Evolutionary conservation across 148 eudicot species (phyloP).

Genomic region (Vaccinium macrocarpon): DNA sequence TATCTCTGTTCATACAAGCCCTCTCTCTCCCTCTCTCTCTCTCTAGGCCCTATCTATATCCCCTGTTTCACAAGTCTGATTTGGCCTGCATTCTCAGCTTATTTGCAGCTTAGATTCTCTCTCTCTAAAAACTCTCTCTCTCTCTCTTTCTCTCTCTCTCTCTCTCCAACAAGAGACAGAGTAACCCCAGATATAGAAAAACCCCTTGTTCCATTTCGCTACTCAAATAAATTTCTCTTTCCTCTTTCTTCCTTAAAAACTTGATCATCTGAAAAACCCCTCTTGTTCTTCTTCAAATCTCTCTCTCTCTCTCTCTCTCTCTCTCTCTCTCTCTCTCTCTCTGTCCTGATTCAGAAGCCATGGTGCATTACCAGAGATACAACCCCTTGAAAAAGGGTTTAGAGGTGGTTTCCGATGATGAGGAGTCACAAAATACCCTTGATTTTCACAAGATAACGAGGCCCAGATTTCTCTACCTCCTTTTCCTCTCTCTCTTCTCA

Average conservation of each 20-base stretch:
- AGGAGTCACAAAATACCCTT: conserved; percentile 34
- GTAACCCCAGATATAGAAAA: not conserved
- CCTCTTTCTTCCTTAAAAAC: not conserved
- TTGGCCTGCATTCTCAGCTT: not conserved
- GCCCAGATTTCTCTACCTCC: conserved; percentile 41
- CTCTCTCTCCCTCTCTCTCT: not conserved
- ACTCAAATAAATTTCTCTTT: not conserved
- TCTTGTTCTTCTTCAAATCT: not conserved
- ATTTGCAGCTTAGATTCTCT: too few species aligned
- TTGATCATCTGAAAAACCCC: not conserved
- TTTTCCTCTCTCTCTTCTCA: conserved; percentile 44
- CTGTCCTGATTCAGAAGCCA: conserved; percentile 15
- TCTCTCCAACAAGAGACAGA: not conserved
- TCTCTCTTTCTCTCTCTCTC: not conserved
- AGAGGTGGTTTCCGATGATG: conserved; percentile 30
- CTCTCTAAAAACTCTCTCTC: too few species aligned
- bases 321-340: not conserved
- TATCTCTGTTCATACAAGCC: not conserved
- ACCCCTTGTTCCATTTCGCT: not conserved
- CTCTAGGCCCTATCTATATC: not conserved
- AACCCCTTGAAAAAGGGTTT: conserved; percentile 53
- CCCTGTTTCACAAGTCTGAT: not conserved
- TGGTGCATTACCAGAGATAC: conserved; percentile 75
- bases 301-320: not conserved
- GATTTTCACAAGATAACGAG: conserved; percentile 35